Conservation (phyloP, 2,329 filamentous ascomycete species). For the Aotearoamyces nothofagi region DNA sequence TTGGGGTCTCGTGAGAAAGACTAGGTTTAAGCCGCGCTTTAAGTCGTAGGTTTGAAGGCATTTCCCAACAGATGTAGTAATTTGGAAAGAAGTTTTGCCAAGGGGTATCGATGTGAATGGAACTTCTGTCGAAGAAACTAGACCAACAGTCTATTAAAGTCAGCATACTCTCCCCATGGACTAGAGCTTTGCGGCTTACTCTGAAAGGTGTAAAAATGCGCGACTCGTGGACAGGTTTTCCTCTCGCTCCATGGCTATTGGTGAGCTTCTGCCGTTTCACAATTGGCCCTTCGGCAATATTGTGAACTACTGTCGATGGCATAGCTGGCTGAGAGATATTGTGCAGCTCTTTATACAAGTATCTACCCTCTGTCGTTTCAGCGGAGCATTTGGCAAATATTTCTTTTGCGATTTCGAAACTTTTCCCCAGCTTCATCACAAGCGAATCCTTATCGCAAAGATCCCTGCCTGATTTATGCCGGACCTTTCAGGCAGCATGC, state of each 20-base stretch:
- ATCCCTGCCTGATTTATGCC: too few species aligned
- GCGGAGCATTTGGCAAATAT: background rate
- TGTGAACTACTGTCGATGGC: constrained; percentile 23
- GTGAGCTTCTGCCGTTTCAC: constrained; percentile 64
- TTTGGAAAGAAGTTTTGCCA: constrained; percentile 90
- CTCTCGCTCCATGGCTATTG: constrained; percentile 23
- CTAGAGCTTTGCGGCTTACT: constrained; percentile 34
- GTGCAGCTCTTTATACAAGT: too few species aligned
- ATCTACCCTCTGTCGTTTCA: too few species aligned
- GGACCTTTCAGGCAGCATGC: too few species aligned
- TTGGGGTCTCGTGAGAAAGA: constrained; percentile 86
- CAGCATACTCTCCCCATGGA: constrained; percentile 5
- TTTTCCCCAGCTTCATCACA: too few species aligned
- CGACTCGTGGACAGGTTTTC: constrained; percentile 37
- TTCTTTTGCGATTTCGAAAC: too few species aligned
- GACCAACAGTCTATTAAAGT: constrained; percentile 59
- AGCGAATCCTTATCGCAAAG: too few species aligned
- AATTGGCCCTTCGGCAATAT: constrained; percentile 44
- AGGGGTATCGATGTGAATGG: constrained; percentile 82
- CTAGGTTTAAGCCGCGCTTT: constrained; percentile 73
- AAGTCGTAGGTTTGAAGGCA: constrained; percentile 94
- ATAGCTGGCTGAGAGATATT: constrained; percentile 23
- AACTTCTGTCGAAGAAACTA: constrained; percentile 80
- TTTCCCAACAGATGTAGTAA: constrained; percentile 85
- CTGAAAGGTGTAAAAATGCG: constrained; percentile 88